Evolutionary conservation across 2,329 filamentous ascomycete genomes (phyloP).

Genomic region (Hypoxylon sp.): DNA sequence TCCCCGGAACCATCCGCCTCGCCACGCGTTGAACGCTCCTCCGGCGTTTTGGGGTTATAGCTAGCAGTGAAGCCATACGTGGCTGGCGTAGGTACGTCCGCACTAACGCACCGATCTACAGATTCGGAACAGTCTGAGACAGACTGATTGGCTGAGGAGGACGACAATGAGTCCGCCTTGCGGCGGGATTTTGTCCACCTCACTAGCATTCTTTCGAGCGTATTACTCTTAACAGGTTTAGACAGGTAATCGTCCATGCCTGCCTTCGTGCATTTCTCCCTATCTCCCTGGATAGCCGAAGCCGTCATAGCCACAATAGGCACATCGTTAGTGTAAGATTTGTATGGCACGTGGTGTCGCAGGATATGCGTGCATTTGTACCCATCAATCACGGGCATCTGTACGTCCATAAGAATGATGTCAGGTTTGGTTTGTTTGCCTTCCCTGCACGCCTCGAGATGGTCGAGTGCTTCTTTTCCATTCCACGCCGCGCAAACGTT

Average conservation of each 20-base stretch:
- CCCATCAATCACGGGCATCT: conserved; percentile 83
- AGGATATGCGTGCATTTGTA: conserved; percentile 83
- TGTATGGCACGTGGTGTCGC: conserved; percentile 77
- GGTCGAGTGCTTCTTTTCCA: conserved; percentile 83
- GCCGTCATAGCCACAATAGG: conserved; percentile 88
- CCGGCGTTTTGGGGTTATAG: conserved; percentile 40
- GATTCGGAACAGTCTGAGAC: conserved; percentile 64
- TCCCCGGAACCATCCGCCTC: conserved; percentile 33
- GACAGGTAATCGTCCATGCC: conserved; percentile 84
- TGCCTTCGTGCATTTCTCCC: conserved; percentile 79
- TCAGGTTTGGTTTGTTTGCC: conserved; percentile 72
- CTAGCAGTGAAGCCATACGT: conserved; percentile 32
- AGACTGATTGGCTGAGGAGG: conserved; percentile 49
- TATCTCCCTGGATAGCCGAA: conserved; percentile 81
- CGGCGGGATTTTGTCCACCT: conserved; percentile 70
- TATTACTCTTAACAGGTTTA: conserved; percentile 79
- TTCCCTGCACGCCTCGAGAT: conserved; percentile 70
- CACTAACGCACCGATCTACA: conserved; percentile 58
- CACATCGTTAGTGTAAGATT: conserved; percentile 70
- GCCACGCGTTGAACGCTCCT: conserved; percentile 29
- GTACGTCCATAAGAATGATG: conserved; percentile 84
- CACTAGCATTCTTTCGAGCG: conserved; percentile 78
- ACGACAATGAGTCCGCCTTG: conserved; percentile 42
- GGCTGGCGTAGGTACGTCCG: conserved; percentile 45
- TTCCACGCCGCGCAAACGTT: conserved; percentile 81